Evolutionary conservation across 2,329 filamentous ascomycete genomes (phyloP).

Genomic region (Dothidotthia symphoricarpi): DNA sequence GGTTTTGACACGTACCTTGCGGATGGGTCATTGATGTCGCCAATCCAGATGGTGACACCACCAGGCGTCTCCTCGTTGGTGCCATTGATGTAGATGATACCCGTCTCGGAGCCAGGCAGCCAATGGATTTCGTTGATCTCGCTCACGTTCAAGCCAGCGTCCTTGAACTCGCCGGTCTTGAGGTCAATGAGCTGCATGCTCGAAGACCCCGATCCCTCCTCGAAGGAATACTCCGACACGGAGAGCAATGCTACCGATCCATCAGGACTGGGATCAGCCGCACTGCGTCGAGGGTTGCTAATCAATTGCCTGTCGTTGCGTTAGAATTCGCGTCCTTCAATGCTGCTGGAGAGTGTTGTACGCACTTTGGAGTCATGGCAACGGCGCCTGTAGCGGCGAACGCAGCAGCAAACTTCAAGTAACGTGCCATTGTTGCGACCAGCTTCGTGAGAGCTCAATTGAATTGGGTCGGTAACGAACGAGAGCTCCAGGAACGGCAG

Average conservation of each 20-base stretch:
- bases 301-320: constrained; percentile 50
- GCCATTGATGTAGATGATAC: constrained; percentile 64
- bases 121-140: constrained; percentile 37
- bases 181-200: constrained; percentile 41
- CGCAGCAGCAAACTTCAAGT: constrained; percentile 32
- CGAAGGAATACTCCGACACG: constrained; percentile 76
- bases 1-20: too few species aligned
- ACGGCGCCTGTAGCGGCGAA: constrained; percentile 35
- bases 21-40: constrained; percentile 29
- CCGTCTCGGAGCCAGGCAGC: constrained; percentile 37
- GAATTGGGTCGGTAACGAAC: constrained; percentile 22
- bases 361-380: constrained; percentile 40
- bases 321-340: constrained; percentile 1
- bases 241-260: constrained; percentile 66
- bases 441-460: constrained; percentile 29
- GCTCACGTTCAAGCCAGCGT: constrained; percentile 32
- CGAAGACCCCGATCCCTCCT: constrained; percentile 65
- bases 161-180: constrained; percentile 33
- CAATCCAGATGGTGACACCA: constrained; percentile 39
- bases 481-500: constrained; percentile 14
- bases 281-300: constrained; percentile 69
- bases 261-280: constrained; percentile 64
- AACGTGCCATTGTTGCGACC: constrained; percentile 37
- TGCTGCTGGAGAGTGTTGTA: background rate
- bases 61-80: constrained; percentile 57